Conservation (phyloP, 2,329 filamentous ascomycete species). For the Colletotrichum lupini region DNA sequence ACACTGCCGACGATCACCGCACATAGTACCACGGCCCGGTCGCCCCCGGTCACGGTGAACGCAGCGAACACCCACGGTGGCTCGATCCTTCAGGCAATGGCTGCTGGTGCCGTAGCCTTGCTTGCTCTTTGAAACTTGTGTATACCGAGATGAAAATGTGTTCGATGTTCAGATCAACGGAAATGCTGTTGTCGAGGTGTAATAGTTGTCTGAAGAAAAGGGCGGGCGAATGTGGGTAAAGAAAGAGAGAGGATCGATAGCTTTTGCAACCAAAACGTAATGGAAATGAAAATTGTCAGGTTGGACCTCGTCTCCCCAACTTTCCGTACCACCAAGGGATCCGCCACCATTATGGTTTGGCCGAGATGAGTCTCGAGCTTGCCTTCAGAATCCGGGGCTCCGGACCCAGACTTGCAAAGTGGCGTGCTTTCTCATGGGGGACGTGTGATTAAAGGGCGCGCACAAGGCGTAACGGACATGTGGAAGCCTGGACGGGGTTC, state of each 20-base stretch:
- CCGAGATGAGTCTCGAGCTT: background rate
- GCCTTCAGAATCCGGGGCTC: background rate
- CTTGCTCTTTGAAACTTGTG: background rate
- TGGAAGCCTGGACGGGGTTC: background rate
- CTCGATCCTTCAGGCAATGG: constrained; percentile 3
- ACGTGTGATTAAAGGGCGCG: background rate
- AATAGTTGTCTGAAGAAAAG: background rate
- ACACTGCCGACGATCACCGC: background rate
- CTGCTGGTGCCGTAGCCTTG: background rate
- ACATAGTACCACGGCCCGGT: background rate
- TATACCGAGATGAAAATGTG: background rate
- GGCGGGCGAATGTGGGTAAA: background rate
- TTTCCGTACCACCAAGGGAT: background rate
- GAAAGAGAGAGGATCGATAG: background rate
- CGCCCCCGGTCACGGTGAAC: constrained; percentile 17
- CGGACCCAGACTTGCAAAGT: background rate
- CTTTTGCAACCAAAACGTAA: background rate
- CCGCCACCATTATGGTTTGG: background rate
- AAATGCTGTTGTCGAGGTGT: background rate
- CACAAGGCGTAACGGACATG: background rate
- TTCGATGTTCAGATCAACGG: background rate
- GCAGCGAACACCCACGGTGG: background rate
- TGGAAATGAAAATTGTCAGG: background rate
- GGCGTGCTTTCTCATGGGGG: background rate
- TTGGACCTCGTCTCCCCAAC: background rate